phyloP scores from a whole-genome alignment of 768 basidiomycete species.

The Tylopilus vinaceipallidus region DNA sequence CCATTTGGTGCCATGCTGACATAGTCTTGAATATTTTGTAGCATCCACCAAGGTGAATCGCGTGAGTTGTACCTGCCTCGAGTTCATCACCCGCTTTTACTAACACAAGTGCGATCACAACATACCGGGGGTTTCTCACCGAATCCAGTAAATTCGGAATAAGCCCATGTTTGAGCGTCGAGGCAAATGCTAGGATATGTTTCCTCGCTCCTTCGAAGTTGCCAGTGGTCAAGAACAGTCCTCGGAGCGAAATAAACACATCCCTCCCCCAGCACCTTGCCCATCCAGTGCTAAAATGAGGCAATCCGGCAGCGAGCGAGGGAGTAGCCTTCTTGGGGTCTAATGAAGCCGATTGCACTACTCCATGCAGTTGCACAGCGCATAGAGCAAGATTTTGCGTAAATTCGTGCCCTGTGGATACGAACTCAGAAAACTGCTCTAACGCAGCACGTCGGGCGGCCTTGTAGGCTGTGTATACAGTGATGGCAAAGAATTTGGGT shows the following conservation, averaged over 20 bases:
- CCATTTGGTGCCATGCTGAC: constrained; percentile 82
- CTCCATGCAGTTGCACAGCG: constrained; percentile 86
- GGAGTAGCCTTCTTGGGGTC: constrained; percentile 68
- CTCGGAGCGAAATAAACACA: constrained; percentile 90
- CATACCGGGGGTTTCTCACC: constrained; percentile 74
- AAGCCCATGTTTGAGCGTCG: constrained; percentile 91
- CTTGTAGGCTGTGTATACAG: constrained; percentile 90
- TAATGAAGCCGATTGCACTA: constrained; percentile 88
- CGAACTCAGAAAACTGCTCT: constrained; percentile 87
- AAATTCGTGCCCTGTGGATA: constrained; percentile 81
- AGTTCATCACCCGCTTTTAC: not conserved
- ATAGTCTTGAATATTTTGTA: constrained; percentile 98
- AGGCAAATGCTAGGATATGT: constrained; percentile 92
- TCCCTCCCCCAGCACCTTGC: constrained; percentile 97
- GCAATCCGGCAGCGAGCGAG: constrained; percentile 90
- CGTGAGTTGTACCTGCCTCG: constrained; percentile 82
- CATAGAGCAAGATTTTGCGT: constrained; percentile 88
- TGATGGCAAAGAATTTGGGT: constrained; percentile 94
- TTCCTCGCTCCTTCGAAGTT: constrained; percentile 80
- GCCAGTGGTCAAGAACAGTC: constrained; percentile 91
- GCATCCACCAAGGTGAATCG: constrained; percentile 99
- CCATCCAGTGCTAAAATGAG: constrained; percentile 93
- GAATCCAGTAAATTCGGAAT: constrained; percentile 97
- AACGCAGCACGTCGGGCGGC: constrained; percentile 79
- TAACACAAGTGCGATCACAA: not conserved